These are phyloP conservation scores for Colletotrichum euphorbiae DNA, from an alignment of 2,329 filamentous ascomycete species.

Conservation along the genomic window DNA sequence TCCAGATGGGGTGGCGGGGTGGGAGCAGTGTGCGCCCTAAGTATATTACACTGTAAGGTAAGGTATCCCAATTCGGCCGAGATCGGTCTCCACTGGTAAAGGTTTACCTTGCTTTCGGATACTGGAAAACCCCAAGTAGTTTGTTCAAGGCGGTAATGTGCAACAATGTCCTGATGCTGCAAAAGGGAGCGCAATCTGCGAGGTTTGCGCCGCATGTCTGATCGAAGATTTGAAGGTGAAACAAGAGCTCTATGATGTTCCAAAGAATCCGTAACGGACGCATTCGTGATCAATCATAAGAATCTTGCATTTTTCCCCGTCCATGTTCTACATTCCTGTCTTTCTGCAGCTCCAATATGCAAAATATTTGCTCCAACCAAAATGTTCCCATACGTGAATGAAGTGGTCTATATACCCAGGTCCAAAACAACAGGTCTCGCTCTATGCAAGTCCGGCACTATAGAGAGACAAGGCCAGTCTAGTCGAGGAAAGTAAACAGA, in stretches of 20 bases:
- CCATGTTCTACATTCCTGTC: conserved; percentile 16
- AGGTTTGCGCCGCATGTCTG: not conserved
- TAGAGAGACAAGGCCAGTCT: conserved; percentile 28
- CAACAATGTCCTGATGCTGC: not conserved
- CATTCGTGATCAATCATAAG: not conserved
- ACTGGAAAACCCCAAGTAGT: conserved; percentile 1
- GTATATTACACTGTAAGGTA: conserved; percentile 1
- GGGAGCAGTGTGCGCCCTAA: conserved; percentile 9
- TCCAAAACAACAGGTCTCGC: conserved; percentile 20
- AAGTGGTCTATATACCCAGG: conserved; percentile 8
- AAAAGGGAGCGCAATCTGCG: not conserved
- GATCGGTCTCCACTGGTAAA: conserved; percentile 26
- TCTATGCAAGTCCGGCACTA: conserved; percentile 3
- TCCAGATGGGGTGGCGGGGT: conserved; percentile 9
- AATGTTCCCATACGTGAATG: conserved; percentile 2
- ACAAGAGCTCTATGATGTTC: not conserved
- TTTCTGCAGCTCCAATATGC: conserved; percentile 9
- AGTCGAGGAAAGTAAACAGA: conserved; percentile 95
- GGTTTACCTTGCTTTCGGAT: conserved; percentile 28
- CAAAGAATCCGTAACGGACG: not conserved
- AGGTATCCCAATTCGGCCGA: conserved; percentile 26
- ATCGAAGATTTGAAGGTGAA: not conserved
- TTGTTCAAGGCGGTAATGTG: not conserved
- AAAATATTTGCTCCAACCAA: conserved; percentile 3
- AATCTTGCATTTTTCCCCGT: conserved; percentile 5